These are phyloP conservation scores for Eutypa lata DNA, from an alignment of 2,329 filamentous ascomycete genomes.

Conservation along the genomic window DNA sequence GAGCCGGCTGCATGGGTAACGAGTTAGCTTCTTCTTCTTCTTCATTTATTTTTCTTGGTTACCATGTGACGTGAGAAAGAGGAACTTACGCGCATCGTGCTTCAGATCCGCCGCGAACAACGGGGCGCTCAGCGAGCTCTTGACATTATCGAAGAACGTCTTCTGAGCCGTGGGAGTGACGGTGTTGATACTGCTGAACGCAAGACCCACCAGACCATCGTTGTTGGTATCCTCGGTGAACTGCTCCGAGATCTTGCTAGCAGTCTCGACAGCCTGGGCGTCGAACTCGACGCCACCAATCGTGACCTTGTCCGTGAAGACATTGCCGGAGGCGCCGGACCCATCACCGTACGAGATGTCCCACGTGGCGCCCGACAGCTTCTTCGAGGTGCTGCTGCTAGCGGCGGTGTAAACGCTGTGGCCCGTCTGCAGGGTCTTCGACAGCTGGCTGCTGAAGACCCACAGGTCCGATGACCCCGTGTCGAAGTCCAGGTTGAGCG, in stretches of 20 bases:
- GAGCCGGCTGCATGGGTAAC: constrained; percentile 18
- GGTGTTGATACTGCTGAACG: constrained; percentile 18
- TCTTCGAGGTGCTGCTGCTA: constrained; percentile 8
- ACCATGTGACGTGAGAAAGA: not conserved
- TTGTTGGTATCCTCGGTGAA: constrained; percentile 20
- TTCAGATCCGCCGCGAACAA: constrained; percentile 23
- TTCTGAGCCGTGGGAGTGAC: constrained; percentile 10
- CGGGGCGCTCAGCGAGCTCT: constrained; percentile 12
- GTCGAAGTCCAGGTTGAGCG: constrained; percentile 18
- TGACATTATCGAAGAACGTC: constrained; percentile 20
- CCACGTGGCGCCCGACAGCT: constrained; percentile 13
- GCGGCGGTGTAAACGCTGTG: constrained; percentile 14
- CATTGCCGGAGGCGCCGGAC: constrained; percentile 22
- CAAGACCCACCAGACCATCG: constrained; percentile 20
- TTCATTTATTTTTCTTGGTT: too few relatives aligned
- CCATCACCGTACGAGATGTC: constrained; percentile 20
- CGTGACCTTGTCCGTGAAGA: constrained; percentile 22
- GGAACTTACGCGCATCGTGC: constrained; percentile 7
- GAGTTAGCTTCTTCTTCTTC: too few relatives aligned
- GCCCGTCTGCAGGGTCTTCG: constrained; percentile 5
- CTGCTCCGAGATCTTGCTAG: constrained; percentile 10
- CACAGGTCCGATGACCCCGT: constrained; percentile 19
- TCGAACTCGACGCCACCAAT: constrained; percentile 13
- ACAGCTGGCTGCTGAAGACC: constrained; percentile 14
- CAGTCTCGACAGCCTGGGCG: constrained; percentile 18